Evolutionary conservation across 1,139 yeast genomes (phyloP), one percentile per base, ranked within the genome.

Genomic region (Blastobotrys persicus): DNA sequence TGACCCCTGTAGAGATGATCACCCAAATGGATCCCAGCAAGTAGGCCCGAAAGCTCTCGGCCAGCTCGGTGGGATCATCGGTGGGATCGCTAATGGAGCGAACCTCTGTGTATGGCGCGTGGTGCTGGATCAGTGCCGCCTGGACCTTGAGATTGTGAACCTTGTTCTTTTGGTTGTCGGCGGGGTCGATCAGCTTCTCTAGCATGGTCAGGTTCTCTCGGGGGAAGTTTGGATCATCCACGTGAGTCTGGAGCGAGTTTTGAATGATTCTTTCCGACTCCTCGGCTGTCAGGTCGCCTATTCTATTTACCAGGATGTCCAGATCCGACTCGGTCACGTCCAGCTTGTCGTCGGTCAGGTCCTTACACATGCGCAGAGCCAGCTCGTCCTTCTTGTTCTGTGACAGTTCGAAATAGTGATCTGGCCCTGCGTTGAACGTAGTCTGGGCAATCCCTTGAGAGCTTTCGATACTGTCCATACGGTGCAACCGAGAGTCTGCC

Each of bases 91-190:
- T 64, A 13, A 79, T 77, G 7, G 86, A 73, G 54, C 88, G 71
- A 5, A 82, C 85, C 62, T 81, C 86, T 2, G 83, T 79, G 61
- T 82, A 82, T 1, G 85, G 84, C 1, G 85, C 80, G 62, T 75
- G 77, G 60, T 70, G 80, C 43, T 76, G 71, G 44, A 77, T 66
- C 45, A 81, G 60, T 23, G 73, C 74, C 1, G 82, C 83, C 47
- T 72, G 71, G 17, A 73, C 56, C 53, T 65, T 69, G 44, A 72
- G 62, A 20, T 64, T 63, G 33, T 59, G 56, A 23, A 66, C 61
- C 43, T 43, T 46, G 18, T 46, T 48, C 14, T 50, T 45, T 4
- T 11, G 43, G 20, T 20, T 17, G 35, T 37, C 19, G 14, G 5
- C 28, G 14, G 41, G 41, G 28, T 37, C 19, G 41, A 37, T 37